A percentile compares a stretch with the other conserved stretches of the same genome.
Conservation (phyloP, 176 grass and related monocot species). For the Melocanna baccifera region DNA sequence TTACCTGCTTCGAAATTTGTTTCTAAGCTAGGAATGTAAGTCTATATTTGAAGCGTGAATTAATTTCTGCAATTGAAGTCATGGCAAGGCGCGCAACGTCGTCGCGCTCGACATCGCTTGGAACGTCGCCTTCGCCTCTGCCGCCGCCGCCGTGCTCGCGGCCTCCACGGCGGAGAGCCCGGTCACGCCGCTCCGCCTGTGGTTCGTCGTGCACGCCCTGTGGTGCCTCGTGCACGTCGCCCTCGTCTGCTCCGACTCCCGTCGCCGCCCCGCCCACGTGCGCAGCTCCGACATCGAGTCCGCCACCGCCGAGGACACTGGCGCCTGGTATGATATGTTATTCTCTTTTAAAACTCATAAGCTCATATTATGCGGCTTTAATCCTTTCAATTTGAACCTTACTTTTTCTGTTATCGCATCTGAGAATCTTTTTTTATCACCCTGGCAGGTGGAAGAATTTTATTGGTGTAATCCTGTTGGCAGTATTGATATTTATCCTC, state of each 20-base stretch:
- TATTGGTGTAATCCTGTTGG: conserved; percentile 66
- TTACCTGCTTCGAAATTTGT: no score
- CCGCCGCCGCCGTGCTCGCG: conserved; percentile 55
- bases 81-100: no score
- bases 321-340: conserved; percentile 54
- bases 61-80: no score
- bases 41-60: no score
- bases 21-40: no score
- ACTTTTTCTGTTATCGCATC: background rate
- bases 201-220: conserved; percentile 65
- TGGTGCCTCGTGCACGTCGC: conserved; percentile 86
- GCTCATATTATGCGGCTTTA: background rate
- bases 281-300: conserved; percentile 37
- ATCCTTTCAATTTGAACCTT: conserved; percentile 27
- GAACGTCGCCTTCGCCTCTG: conserved; percentile 77
- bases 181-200: conserved; percentile 64
- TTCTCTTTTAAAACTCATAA: background rate
- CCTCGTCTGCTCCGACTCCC: conserved; percentile 55
- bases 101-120: conserved; percentile 75
- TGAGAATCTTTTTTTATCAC: conserved; percentile 23
- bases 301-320: background rate
- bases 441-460: conserved; percentile 88
- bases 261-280: background rate
- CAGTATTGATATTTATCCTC: conserved; percentile 73
- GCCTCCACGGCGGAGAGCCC: conserved; percentile 59